Percentiles rank a stretch among this genome's conserved stretches.
phyloP scores from a whole-genome alignment of 2,329 filamentous ascomycete species.

The Xylaria digitata region DNA sequence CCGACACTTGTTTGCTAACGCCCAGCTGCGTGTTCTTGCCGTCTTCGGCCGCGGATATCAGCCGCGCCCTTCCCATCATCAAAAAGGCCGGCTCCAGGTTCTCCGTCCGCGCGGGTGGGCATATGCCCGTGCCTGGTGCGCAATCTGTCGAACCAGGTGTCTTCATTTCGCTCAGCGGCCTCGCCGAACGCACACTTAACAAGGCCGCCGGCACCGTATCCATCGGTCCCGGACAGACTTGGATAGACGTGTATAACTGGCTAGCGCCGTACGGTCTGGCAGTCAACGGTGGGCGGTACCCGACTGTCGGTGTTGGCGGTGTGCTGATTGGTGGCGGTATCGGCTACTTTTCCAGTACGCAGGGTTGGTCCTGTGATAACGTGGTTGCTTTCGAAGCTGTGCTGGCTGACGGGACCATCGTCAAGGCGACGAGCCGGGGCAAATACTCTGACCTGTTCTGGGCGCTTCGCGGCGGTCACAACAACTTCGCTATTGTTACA shows the following conservation, averaged over 20 bases:
- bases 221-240: constrained; percentile 58
- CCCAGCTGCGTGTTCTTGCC: no score
- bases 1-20: no score
- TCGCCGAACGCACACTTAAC: no score
- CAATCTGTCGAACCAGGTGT: no score
- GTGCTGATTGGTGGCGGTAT: constrained; percentile 61
- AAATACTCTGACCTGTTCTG: constrained; percentile 36
- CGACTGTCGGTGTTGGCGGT: constrained; percentile 58
- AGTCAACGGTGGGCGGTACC: constrained; percentile 58
- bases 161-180: no score
- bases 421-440: constrained; percentile 41
- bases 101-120: no score
- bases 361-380: constrained; percentile 61
- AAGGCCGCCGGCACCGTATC: constrained; percentile 24
- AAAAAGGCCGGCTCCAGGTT: no score
- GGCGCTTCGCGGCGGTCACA: constrained; percentile 38
- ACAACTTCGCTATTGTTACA: constrained; percentile 43
- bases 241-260: constrained; percentile 55
- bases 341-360: constrained; percentile 58
- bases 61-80: no score
- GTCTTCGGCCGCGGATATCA: no score
- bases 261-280: constrained; percentile 52
- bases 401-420: constrained; percentile 57
- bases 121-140: no score
- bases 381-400: constrained; percentile 61